These are phyloP conservation scores for Leishmania gerbilli DNA, from an alignment of 208 protist genomes.

Conservation along the genomic window DNA sequence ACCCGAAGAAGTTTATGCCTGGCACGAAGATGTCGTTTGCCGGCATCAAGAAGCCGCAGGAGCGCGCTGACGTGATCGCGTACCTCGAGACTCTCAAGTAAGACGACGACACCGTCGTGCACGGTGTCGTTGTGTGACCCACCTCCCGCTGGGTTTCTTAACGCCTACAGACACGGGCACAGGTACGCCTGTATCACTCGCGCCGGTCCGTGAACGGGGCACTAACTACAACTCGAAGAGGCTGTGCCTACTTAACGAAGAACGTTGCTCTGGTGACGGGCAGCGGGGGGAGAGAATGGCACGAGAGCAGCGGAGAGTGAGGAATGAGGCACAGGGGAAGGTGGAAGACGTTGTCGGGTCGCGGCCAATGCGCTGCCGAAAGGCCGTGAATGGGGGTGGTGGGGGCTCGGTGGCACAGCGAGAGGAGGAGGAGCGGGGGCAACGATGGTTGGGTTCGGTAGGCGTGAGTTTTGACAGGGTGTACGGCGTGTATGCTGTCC, in stretches of 20 bases:
- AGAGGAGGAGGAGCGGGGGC: neutral
- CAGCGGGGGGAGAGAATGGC: neutral
- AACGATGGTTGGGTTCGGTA: neutral
- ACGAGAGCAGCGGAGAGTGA: neutral
- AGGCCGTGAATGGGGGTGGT: neutral
- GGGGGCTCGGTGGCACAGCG: neutral
- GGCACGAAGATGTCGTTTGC: constrained; percentile 98
- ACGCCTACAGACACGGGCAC: neutral
- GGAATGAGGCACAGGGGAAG: neutral
- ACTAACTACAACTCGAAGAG: neutral
- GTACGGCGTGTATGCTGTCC: neutral
- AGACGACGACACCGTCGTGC: neutral
- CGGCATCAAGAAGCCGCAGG: constrained; percentile 94
- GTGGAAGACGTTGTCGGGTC: neutral
- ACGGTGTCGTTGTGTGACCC: neutral
- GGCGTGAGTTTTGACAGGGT: neutral
- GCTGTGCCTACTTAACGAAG: neutral
- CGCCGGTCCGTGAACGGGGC: neutral
- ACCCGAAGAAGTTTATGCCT: constrained; percentile 98
- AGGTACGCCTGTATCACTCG: neutral
- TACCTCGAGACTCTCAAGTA: constrained; percentile 88
- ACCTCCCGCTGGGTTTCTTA: neutral
- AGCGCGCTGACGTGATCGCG: constrained; percentile 95
- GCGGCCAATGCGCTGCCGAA: neutral
- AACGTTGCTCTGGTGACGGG: neutral